Percentiles rank a stretch among this genome's conserved stretches.
These are phyloP conservation scores for Kappamyces sp. DNA, from an alignment of 192 early-diverging fungal species.

Conservation along the genomic window DNA sequence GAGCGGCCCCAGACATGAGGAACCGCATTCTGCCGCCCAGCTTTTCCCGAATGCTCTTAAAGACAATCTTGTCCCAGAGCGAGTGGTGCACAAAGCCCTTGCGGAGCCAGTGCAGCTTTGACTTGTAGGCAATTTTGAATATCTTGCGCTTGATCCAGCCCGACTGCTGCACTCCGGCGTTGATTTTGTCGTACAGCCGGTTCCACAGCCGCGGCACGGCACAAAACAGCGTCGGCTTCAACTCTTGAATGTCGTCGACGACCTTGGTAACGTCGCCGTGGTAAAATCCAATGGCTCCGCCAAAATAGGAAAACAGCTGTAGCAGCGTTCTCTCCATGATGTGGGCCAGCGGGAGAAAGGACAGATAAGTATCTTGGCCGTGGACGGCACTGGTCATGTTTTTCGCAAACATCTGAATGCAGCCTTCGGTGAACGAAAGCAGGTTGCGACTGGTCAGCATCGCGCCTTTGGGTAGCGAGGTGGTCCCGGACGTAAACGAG, in stretches of 20 bases:
- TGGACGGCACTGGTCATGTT: not conserved
- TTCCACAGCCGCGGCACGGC: slow-evolving; percentile 85
- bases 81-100: slow-evolving; percentile 55
- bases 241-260: slow-evolving; percentile 74
- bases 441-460: slow-evolving; percentile 83
- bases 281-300: slow-evolving; percentile 75
- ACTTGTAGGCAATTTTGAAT: slow-evolving; percentile 53
- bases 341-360: slow-evolving; percentile 18
- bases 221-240: slow-evolving; percentile 83
- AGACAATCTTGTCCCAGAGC: slow-evolving; percentile 82
- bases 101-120: slow-evolving; percentile 32
- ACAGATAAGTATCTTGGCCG: not conserved
- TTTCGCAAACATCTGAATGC: not conserved
- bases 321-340: slow-evolving; percentile 19
- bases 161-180: slow-evolving; percentile 26
- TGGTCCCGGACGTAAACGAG: slow-evolving; percentile 52
- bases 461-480: slow-evolving; percentile 76
- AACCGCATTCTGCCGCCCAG: slow-evolving; percentile 62
- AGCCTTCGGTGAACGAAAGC: slow-evolving; percentile 17
- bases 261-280: slow-evolving; percentile 66
- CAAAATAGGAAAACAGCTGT: slow-evolving; percentile 35
- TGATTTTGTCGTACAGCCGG: slow-evolving; percentile 80
- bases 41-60: slow-evolving; percentile 70
- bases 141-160: slow-evolving; percentile 33
- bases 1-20: slow-evolving; percentile 40